Evolutionary conservation across 192 early-diverging fungal genomes (phyloP).

Genomic region (Umbelopsis sp.): DNA sequence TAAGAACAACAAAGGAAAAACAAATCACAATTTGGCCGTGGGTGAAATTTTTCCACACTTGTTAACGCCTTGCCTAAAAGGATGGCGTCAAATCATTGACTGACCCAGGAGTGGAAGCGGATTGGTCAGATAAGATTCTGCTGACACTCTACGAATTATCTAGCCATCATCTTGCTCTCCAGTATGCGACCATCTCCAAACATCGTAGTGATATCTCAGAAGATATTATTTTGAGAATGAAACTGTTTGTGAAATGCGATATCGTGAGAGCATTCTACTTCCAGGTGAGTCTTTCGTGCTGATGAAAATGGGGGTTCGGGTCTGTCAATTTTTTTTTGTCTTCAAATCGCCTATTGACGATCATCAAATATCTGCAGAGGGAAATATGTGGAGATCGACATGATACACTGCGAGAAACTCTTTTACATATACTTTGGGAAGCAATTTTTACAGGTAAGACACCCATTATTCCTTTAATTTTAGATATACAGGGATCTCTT

Average conservation of each 20-base stretch:
- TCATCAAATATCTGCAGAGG: background rate
- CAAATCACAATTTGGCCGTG: background rate
- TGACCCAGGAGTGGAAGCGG: constrained; percentile 17
- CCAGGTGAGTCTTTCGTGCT: constrained; percentile 7
- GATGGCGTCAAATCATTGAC: constrained; percentile 8
- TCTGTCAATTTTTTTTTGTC: constrained; percentile 2
- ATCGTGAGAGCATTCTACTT: constrained; percentile 16
- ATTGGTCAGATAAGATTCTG: constrained; percentile 19
- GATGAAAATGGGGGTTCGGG: background rate
- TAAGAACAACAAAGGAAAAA: background rate
- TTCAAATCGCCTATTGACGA: background rate
- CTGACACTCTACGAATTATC: background rate
- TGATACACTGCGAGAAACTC: background rate
- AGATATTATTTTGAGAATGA: constrained; percentile 17
- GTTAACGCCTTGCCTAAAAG: background rate
- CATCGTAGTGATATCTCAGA: background rate
- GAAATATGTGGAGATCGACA: constrained; percentile 9
- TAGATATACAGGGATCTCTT: background rate
- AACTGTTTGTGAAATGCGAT: constrained; percentile 12
- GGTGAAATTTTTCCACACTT: background rate
- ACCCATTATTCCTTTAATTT: background rate
- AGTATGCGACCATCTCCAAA: constrained; percentile 3
- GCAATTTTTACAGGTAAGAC: constrained; percentile 6
- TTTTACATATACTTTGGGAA: constrained; percentile 14
- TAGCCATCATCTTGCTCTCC: background rate